Conservation (phyloP, 352 stramenopile species). For the Phytophthora crassamura region DNA sequence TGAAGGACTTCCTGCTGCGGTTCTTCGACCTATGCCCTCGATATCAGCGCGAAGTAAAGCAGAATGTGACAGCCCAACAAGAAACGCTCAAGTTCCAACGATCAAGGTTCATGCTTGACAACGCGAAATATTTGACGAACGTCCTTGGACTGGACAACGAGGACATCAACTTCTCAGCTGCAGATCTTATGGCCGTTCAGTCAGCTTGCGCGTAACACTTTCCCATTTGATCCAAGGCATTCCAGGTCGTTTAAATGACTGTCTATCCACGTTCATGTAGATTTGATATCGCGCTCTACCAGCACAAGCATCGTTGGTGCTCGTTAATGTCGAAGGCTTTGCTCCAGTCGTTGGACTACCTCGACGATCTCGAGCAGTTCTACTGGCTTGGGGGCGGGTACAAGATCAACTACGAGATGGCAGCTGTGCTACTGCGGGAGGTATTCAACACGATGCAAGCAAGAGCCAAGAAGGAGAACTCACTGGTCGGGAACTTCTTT, state of each 20-base stretch:
- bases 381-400: slow-evolving; percentile 55
- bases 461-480: slow-evolving; percentile 1
- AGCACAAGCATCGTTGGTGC: slow-evolving; percentile 49
- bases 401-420: slow-evolving; percentile 63
- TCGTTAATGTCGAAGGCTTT: slow-evolving; percentile 42
- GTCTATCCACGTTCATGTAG: slow-evolving; percentile 1
- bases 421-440: slow-evolving; percentile 43
- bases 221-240: not conserved
- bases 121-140: slow-evolving; percentile 24
- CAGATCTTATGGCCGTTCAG: slow-evolving; percentile 45
- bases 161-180: slow-evolving; percentile 35
- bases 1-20: slow-evolving; percentile 53
- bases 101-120: slow-evolving; percentile 26
- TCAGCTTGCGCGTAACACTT: slow-evolving; percentile 53
- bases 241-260: not conserved
- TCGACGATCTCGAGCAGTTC: slow-evolving; percentile 55
- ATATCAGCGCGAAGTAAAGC: slow-evolving; percentile 57
- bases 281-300: slow-evolving; percentile 63
- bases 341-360: slow-evolving; percentile 45
- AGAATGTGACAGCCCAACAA: slow-evolving; percentile 41
- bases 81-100: slow-evolving; percentile 44
- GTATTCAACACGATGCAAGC: slow-evolving; percentile 42
- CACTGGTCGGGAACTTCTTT: slow-evolving; percentile 44
- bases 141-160: slow-evolving; percentile 28
- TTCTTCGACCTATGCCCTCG: slow-evolving; percentile 69